A percentile compares a stretch with the other conserved stretches of the same genome.
Evolutionary conservation across 1,284 basidiomycete species (phyloP).

Genomic region (Uromyces viciae-fabae): DNA sequence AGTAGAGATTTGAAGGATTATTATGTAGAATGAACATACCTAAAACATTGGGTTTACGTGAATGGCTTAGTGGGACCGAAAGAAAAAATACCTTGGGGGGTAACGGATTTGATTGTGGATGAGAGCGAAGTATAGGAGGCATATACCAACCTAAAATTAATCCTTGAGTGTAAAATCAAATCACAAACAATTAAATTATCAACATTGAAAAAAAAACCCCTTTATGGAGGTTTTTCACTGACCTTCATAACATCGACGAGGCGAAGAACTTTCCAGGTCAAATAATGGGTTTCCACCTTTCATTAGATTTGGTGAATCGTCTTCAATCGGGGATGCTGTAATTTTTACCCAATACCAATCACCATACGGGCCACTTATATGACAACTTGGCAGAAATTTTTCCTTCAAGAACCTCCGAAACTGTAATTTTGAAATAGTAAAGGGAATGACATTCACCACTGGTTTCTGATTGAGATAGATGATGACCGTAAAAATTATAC

Average conservation of each 20-base stretch:
- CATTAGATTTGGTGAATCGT: background rate
- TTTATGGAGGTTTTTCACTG: background rate
- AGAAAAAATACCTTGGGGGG: slow-evolving; percentile 19
- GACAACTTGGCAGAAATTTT: slow-evolving; percentile 42
- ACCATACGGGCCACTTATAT: slow-evolving; percentile 29
- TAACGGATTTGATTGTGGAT: background rate
- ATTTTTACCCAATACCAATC: slow-evolving; percentile 46
- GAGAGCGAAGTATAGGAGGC: slow-evolving; percentile 7
- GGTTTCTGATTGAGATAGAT: background rate
- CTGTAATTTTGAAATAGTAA: background rate
- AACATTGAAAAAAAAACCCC: background rate
- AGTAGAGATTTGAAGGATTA: no score
- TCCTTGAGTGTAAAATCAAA: slow-evolving; percentile 3
- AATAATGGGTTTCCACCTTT: slow-evolving; percentile 41
- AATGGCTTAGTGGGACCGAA: slow-evolving; percentile 39
- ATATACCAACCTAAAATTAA: slow-evolving; percentile 41
- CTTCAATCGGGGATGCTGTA: slow-evolving; percentile 24
- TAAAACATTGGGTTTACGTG: slow-evolving; percentile 40
- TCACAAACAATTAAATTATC: background rate
- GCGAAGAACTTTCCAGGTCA: slow-evolving; percentile 31
- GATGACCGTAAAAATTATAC: background rate
- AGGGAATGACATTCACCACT: background rate
- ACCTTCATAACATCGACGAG: slow-evolving; percentile 44
- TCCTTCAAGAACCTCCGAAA: slow-evolving; percentile 40
- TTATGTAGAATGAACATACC: no score